Evolutionary conservation across 208 protist species (phyloP).

Genomic region (Crithidia sp.): DNA sequence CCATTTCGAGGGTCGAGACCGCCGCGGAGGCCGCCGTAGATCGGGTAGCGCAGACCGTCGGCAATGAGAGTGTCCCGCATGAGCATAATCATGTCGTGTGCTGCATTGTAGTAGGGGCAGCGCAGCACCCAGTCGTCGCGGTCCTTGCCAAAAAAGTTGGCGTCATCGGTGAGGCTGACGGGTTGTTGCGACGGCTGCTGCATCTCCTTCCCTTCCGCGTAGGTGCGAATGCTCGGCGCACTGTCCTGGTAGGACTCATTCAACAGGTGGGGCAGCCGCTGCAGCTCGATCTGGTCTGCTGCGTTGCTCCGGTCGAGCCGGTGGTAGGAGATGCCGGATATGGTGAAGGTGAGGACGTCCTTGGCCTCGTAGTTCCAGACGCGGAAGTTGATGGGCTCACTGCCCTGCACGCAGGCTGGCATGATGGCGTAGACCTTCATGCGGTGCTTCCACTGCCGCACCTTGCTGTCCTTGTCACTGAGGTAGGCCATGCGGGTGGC

Average conservation of each 20-base stretch:
- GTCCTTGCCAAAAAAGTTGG: conserved; percentile 33
- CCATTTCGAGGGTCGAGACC: conserved; percentile 51
- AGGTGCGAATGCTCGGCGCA: conserved; percentile 12
- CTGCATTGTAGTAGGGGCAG: conserved; percentile 27
- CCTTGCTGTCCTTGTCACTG: conserved; percentile 37
- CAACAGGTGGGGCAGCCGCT: conserved; percentile 33
- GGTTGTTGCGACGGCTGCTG: conserved; percentile 14
- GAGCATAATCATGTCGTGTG: conserved; percentile 27
- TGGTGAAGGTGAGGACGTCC: conserved; percentile 29
- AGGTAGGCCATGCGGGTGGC: conserved; percentile 47
- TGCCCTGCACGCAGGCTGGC: conserved; percentile 12
- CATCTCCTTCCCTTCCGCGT: conserved; percentile 22
- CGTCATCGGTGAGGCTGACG: conserved; percentile 28
- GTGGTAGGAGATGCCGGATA: conserved; percentile 34
- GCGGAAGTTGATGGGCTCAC: conserved; percentile 30
- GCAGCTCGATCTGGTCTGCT: conserved; percentile 20
- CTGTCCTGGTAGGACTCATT: conserved; percentile 16
- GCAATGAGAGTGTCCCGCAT: conserved; percentile 46
- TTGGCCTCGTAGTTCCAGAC: conserved; percentile 23
- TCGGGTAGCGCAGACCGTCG: conserved; percentile 40
- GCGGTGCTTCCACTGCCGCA: conserved; percentile 41
- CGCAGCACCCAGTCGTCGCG: conserved; percentile 34
- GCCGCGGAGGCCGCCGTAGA: conserved; percentile 39
- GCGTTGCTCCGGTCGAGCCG: conserved; percentile 23
- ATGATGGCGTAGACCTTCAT: conserved; percentile 51